These are phyloP conservation scores for Teunomyces atbi DNA, from an alignment of 805 yeast genomes.

Conservation along the genomic window DNA sequence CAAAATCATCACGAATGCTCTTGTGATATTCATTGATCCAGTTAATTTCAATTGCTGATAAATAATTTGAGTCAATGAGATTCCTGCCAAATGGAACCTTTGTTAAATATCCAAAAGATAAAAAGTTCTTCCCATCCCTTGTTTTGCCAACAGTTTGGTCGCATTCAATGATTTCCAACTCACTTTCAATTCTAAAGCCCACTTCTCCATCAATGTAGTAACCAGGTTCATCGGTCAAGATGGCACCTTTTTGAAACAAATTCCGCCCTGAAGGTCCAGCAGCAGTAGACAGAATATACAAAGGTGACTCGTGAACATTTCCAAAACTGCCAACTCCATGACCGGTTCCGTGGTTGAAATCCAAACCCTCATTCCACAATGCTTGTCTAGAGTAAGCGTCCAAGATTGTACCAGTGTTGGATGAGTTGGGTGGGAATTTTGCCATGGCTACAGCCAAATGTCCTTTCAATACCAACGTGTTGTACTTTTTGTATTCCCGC, in stretches of 20 bases:
- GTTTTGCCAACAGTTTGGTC: slow-evolving; percentile 38
- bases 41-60: slow-evolving; percentile 27
- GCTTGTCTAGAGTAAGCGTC: slow-evolving; percentile 83
- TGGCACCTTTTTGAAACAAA: slow-evolving; percentile 56
- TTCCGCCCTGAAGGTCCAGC: slow-evolving; percentile 49
- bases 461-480: slow-evolving; percentile 87
- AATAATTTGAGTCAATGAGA: slow-evolving; percentile 32
- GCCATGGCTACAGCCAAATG: slow-evolving; percentile 83
- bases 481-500: slow-evolving; percentile 57
- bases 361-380: slow-evolving; percentile 78
- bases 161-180: slow-evolving; percentile 56
- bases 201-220: slow-evolving; percentile 85
- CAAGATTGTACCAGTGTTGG: slow-evolving; percentile 70
- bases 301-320: slow-evolving; percentile 93
- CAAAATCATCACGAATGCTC: slow-evolving; percentile 31
- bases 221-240: slow-evolving; percentile 93
- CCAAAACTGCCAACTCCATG: slow-evolving; percentile 95
- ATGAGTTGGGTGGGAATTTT: slow-evolving; percentile 61
- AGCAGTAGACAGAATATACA: slow-evolving; percentile 65
- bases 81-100: slow-evolving; percentile 40
- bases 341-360: slow-evolving; percentile 93
- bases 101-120: slow-evolving; percentile 41
- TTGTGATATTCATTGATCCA: slow-evolving; percentile 43
- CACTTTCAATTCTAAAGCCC: slow-evolving; percentile 89
- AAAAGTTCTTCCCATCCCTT: slow-evolving; percentile 28